Evolutionary conservation across 2,329 filamentous ascomycete species (phyloP), one percentile per base, ranked within the genome.

Genomic region (Trichoderma sp.): DNA sequence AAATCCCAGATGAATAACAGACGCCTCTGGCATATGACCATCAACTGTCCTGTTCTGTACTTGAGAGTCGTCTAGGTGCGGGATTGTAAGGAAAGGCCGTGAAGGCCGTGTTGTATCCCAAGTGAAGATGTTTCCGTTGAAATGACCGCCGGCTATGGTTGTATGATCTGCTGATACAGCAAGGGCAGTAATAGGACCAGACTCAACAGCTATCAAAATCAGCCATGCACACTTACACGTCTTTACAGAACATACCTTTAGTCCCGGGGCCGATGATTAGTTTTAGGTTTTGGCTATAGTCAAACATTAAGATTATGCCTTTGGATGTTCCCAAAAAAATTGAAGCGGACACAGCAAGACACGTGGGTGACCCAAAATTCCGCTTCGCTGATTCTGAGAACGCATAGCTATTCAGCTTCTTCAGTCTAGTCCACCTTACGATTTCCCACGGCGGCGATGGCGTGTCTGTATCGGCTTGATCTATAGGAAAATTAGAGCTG

Each of bases 261-360:
- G 94, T 97, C 39, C 95, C 94, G 37, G 92, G 91, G 2, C 96
- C 96, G 72, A 99, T 93, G 69, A 98, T 97, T 74, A 92, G 90
- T 80, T 97, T 97, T 68, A 98, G 83, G 73, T 92, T 96, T 80
- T 99, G 96, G 78, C 96, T 93, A 79, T 97, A 98, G 82, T 99
- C 96, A 82, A 99, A 99, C 70, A 98, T 89, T 77, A 99, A 83
- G 68, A 98, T 91, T 79, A 97, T 90, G 66, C 96, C 96, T 79
- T 97, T 98, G 4, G 93, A 92, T 0, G 96, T 99, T 30, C 96
- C 96, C 65, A 99, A 81, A 16, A 94, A 92, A 74, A 99, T 96
- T 10, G 90, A 89, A 3, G 94, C 92, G 71, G 95, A 94, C 59
- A 97, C 91, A 51, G 91, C 90, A 75, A 98, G 86, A 81, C 94